Base-by-base conservation (phyloP, 1,284 basidiomycete species). In the Entoloma clypeatum region DNA sequence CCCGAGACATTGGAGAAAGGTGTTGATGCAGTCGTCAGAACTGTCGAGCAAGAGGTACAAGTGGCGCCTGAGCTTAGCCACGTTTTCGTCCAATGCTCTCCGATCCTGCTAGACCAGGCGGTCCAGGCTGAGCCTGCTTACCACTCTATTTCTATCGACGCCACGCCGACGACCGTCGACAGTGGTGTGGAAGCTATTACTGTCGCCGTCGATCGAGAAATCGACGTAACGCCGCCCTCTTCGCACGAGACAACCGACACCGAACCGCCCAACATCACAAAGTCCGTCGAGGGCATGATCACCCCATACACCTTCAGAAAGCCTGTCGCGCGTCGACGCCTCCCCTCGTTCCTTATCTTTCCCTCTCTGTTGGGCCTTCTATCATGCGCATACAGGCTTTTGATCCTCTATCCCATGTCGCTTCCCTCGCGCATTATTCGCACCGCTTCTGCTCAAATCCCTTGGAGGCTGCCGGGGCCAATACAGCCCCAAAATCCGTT, bases 21-120 rank as follows among this genome's bases (percentile, higher is more conserved):
- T 24, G 58, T 86, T 31, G 77, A 84, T 36, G 80, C 80, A 17
- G 72, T 71, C 8, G 67, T 74, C 27, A 53, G 55, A 21, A 71
- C 68, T 16, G 57, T 62, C 10, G 68, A 74, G 48, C 64, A 69
- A 29, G 75, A 68, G 22, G 64, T 81, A 17, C 64, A 71, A 27
- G 81, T 68, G 6, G 60, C 56, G 27, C 73, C 77, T 8, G 59
- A 60, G 45, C 71, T 65, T 16, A 54, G 48, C 3, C 69, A 77
- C 45, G 58, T 55, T 3, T 62, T 67, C 13, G 63, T 74, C 36
- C 79, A 86, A 57, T 71, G 61, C 4, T 60, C 66, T 7, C 77
- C 76, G 1, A 51, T 61, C 28, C 56, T 75, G 34, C 69, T 72
- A 14, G 65, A 72, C 33, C 64, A 63, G 21, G 60, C 58, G 45